A percentile compares a stretch with the other conserved stretches of the same genome.
phyloP scores from a whole-genome alignment of 768 basidiomycete species.

The Chlorophyllum brunneum region DNA sequence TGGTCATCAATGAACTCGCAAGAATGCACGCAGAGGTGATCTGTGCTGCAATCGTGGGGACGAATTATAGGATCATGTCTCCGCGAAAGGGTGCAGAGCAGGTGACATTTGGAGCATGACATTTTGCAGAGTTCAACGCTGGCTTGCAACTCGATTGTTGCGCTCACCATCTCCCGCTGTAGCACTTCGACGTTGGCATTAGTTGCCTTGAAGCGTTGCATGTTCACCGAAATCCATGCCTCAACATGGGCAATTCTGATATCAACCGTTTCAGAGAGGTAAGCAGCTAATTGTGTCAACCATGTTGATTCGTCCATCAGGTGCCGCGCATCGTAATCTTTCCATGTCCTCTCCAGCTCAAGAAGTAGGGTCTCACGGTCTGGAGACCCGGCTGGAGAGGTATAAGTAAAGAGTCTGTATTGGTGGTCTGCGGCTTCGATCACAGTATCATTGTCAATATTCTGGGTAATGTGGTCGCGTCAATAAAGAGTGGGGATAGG shows the following conservation, averaged over 20 bases:
- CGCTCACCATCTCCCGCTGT: slow-evolving; percentile 36
- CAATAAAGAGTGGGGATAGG: no score
- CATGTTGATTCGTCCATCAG: slow-evolving; percentile 36
- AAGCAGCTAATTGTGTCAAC: slow-evolving; percentile 30
- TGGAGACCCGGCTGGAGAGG: slow-evolving; percentile 11
- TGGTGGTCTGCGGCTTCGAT: slow-evolving; percentile 34
- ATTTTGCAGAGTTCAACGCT: slow-evolving; percentile 46
- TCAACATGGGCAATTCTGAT: slow-evolving; percentile 44
- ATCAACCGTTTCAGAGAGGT: slow-evolving; percentile 37
- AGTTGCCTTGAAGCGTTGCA: slow-evolving; percentile 39
- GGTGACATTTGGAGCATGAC: slow-evolving; percentile 43
- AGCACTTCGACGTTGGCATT: slow-evolving; percentile 44
- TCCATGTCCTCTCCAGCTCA: slow-evolving; percentile 26
- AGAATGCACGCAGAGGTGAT: slow-evolving; percentile 39
- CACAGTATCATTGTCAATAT: slow-evolving; percentile 45
- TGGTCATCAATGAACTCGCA: slow-evolving; percentile 43
- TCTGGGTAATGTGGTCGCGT: no score
- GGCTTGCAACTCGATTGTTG: slow-evolving; percentile 40
- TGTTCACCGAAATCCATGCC: slow-evolving; percentile 49
- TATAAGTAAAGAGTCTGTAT: slow-evolving; percentile 30
- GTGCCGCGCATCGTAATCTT: slow-evolving; percentile 26
- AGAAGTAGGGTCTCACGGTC: slow-evolving; percentile 22
- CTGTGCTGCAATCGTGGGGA: slow-evolving; percentile 46
- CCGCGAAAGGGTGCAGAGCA: slow-evolving; percentile 43
- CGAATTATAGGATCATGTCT: slow-evolving; percentile 33